Percentiles rank a stretch among this genome's conserved stretches.
Conservation (phyloP, 441 rosid genomes). For the Arabidopsis lyrata region DNA sequence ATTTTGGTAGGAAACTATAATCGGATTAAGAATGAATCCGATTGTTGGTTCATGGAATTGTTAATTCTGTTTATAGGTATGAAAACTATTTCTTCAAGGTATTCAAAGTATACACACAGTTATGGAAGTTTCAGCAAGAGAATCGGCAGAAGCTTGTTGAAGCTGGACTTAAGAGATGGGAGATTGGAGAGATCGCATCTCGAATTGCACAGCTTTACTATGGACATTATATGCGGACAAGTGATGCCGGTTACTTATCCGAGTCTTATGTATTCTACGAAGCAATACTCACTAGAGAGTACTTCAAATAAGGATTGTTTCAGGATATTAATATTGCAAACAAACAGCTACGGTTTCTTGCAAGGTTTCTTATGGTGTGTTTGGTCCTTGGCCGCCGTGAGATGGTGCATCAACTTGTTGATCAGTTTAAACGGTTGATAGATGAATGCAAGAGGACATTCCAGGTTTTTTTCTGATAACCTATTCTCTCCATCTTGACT, state of each 20-base stretch:
- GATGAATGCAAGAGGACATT: constrained; percentile 94
- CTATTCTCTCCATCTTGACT: background rate
- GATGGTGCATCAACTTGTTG: constrained; percentile 84
- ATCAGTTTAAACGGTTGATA: constrained; percentile 77
- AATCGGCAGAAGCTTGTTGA: constrained; percentile 92
- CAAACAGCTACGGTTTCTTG: constrained; percentile 90
- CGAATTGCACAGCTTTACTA: constrained; percentile 96
- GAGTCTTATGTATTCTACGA: constrained; percentile 91
- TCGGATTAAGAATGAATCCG: background rate
- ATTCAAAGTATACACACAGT: constrained; percentile 89
- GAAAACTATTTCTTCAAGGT: constrained; percentile 95
- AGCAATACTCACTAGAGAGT: constrained; percentile 86
- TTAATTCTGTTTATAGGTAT: constrained; percentile 57
- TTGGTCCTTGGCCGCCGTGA: constrained; percentile 83
- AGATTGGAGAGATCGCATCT: constrained; percentile 97
- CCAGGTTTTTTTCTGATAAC: constrained; percentile 57
- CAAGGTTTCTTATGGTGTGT: constrained; percentile 92
- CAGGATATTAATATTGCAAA: constrained; percentile 87
- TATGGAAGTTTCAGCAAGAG: constrained; percentile 98
- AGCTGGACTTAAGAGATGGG: constrained; percentile 95
- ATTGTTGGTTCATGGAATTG: background rate
- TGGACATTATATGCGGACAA: constrained; percentile 93
- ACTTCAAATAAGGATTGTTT: constrained; percentile 82
- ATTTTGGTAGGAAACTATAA: background rate
- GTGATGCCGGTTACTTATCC: constrained; percentile 80